Base-by-base conservation (phyloP, 805 yeast genomes). In the Lipomyces sp. region DNA sequence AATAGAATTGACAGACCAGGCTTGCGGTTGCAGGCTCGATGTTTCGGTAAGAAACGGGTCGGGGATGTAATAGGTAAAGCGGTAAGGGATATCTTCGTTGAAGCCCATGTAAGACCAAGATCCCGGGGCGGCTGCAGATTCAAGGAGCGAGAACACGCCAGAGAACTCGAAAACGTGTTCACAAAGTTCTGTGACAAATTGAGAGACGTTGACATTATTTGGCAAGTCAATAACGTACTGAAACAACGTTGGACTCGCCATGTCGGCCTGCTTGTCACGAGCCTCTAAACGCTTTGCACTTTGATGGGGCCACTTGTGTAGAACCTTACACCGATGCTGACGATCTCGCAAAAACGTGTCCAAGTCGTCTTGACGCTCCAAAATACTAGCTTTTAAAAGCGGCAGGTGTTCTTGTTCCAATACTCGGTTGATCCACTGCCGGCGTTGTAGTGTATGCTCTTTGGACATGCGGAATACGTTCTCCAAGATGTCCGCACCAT, bases 91-190 rank as follows among this genome's bases (percentile, higher is more conserved):
- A 5, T 13, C 42, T 18, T n/a, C 8, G n/a, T 35, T 6, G 39
- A 55, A 39, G 0, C 97, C 97, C 63, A 95, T 84, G 4, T 95
- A 87, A 0, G 97, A 87, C 94, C 96, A 92, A 65, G 86, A 83
- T 0, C 98, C 98, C 0, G 97, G 97, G 1, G 82, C 75, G 0
- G 96, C 84, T 0, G 97, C 96, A 48, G 96, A 89, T 73, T 91
- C 89, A 50, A 92, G 80, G 3, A 90, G 59, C 30, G 64, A 53
- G 45, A 70, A 60, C 2, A 39, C 42, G 10, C 63, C 61, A 4
- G 30, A 48, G 8, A 5, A 4, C 29, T 51, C 33, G 3, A 63
- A 34, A n/a, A 35, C 30, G 2, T 6, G 5, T 39, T 67, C 68
- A 55, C 70, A 67, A 5, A 64, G 45, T 15, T 32, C 37, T 8